Evolutionary conservation across 306 rosid genomes (phyloP).

Genomic region (Mimosa bimucronata): DNA sequence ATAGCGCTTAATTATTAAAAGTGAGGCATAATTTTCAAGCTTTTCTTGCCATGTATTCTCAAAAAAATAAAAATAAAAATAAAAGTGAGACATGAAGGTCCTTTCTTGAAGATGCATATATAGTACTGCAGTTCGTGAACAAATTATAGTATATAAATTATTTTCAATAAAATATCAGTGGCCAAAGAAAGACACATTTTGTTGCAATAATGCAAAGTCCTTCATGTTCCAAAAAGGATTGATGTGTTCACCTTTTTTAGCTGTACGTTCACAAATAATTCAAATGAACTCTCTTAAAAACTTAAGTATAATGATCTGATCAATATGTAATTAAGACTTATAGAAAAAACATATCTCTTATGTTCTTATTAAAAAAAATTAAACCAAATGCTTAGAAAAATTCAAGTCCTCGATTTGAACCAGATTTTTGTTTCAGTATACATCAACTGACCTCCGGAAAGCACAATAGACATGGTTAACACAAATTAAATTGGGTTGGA

Average conservation of each 20-base stretch:
- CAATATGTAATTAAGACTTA: neutral
- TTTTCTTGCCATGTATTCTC: no score
- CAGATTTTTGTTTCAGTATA: no score
- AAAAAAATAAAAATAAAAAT: no score
- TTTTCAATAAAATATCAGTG: neutral
- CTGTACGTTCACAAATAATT: neutral
- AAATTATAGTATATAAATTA: no score
- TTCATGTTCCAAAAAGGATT: neutral
- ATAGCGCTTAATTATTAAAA: neutral
- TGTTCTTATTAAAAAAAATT: neutral
- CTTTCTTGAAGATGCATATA: neutral
- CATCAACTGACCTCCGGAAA: no score
- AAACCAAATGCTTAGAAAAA: neutral
- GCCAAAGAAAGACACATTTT: neutral
- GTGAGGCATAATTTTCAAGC: no score
- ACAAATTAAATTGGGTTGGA: neutral
- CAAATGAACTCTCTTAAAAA: neutral
- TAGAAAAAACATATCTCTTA: neutral
- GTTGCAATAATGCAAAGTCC: neutral
- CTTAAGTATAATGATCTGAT: neutral
- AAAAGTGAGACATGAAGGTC: neutral
- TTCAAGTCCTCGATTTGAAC: neutral
- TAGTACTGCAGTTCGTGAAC: neutral
- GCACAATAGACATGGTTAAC: no score
- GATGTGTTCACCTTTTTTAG: neutral